Evolutionary conservation across 2,329 filamentous ascomycete genomes (phyloP).

Genomic region (Colletotrichum truncatum): DNA sequence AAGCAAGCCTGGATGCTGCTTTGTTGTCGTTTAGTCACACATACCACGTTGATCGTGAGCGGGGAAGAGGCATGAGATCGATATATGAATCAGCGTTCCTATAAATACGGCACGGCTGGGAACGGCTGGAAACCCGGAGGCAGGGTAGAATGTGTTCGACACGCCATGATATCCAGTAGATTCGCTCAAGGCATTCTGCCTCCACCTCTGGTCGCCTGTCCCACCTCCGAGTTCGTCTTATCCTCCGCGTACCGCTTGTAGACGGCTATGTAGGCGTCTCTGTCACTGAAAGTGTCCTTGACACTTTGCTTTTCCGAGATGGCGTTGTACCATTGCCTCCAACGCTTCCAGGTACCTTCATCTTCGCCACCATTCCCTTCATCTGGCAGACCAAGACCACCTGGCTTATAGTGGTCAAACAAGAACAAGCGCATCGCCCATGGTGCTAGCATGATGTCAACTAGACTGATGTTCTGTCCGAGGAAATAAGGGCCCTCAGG

Average conservation of each 20-base stretch:
- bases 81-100: background rate
- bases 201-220: slow-evolving; percentile 70
- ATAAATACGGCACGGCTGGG: background rate
- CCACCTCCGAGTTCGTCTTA: slow-evolving; percentile 68
- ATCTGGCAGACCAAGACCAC: slow-evolving; percentile 56
- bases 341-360: slow-evolving; percentile 69
- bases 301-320: slow-evolving; percentile 70
- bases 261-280: slow-evolving; percentile 72
- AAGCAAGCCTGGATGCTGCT: background rate
- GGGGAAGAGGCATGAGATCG: background rate
- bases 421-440: slow-evolving; percentile 79
- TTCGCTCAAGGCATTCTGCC: slow-evolving; percentile 64
- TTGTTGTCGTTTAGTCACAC: background rate
- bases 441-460: slow-evolving; percentile 77
- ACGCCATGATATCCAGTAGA: background rate
- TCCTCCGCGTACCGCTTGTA: slow-evolving; percentile 76
- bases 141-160: background rate
- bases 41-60: background rate
- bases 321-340: slow-evolving; percentile 71
- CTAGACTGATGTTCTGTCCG: slow-evolving; percentile 69
- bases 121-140: background rate
- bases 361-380: slow-evolving; percentile 48
- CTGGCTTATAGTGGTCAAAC: slow-evolving; percentile 77
- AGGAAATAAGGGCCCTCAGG: slow-evolving; percentile 69
- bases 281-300: slow-evolving; percentile 73